Base-by-base conservation (phyloP, 768 basidiomycete genomes). In the Hypholoma fasciculare region DNA sequence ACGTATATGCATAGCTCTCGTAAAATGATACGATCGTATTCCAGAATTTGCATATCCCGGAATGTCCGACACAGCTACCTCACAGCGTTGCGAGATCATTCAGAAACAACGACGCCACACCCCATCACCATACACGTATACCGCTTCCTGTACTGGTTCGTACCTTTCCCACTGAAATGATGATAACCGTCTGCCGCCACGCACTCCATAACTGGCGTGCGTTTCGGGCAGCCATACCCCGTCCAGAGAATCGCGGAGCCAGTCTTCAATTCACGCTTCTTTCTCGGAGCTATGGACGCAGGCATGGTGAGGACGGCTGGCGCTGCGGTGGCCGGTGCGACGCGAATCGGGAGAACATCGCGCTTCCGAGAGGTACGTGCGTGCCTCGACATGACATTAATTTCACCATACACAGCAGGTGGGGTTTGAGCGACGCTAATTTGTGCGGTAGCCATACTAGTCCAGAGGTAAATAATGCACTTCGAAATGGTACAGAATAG, bases 121-220 rank as follows among this genome's bases (percentile, higher is more conserved):
- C 38, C 38, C 11, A n/a, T n/a, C 1, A 49, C 54, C 1, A 8
- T 52, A 27, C 61, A 61, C 1, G 57, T 61, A 27, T 58, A 61
- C 56, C 49, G 57, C 9, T 49, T 58, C 16, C 42, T 49, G 37
- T 57, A 58, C 27, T 55, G 49, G 36, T 62, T 62, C 26, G 57
- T 62, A 14, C 61, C 61, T 30, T 56, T 58, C 17, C 61, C 61
- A n/a, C 42, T 47, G 30, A 62, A 62, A 3, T 26, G 1, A 36
- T 62, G 61, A 19, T 56, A 56, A 16, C 57, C 49, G 19, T 62
- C 57, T 1, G 1, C 3, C 23, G 61, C 49, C 7, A 53, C 58
- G 23, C 61, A 62, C 27, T 62, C 61, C 7, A 30, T 49, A 20
- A 62, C 61, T 19, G 49, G 27, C 5, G 57, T 62, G 17, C 12